These are phyloP conservation scores for Rhodotorula taiwanensis DNA, from an alignment of 768 basidiomycete species.

Conservation along the genomic window DNA sequence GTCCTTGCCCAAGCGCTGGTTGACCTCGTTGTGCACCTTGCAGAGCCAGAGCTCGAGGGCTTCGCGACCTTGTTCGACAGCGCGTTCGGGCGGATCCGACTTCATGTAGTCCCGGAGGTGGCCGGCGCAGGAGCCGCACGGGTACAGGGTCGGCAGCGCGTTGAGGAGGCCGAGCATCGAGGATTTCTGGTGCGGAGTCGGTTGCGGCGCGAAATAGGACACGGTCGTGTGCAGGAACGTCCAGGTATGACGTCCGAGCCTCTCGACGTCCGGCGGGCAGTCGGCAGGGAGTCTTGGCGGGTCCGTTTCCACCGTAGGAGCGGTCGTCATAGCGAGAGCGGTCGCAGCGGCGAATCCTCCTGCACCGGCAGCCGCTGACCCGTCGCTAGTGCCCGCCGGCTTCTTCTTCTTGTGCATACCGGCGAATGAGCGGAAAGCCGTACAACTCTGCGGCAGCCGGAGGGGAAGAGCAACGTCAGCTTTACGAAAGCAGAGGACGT, in stretches of 20 bases:
- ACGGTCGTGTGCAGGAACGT: conserved; percentile 92
- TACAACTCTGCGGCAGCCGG: conserved; percentile 42
- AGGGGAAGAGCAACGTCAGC: conserved; percentile 28
- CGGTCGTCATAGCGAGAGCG: conserved; percentile 35
- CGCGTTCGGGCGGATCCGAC: conserved; percentile 58
- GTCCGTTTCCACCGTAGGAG: conserved; percentile 24
- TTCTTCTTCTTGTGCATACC: conserved; percentile 47
- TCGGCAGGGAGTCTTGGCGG: conserved; percentile 42
- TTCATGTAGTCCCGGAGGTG: conserved; percentile 70
- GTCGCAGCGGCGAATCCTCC: conserved; percentile 7
- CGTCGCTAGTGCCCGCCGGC: too few relatives aligned
- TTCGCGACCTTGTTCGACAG: conserved; percentile 9
- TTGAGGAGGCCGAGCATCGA: conserved; percentile 76
- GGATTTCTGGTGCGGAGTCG: conserved; percentile 64
- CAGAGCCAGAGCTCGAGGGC: conserved; percentile 62
- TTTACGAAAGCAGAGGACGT: conserved; percentile 26
- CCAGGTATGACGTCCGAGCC: conserved; percentile 89
- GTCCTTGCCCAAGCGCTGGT: conserved; percentile 73
- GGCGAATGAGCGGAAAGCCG: conserved; percentile 64
- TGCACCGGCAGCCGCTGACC: not conserved
- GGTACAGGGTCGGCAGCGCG: conserved; percentile 70
- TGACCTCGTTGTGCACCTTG: conserved; percentile 86
- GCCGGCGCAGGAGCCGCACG: conserved; percentile 74
- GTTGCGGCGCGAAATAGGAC: conserved; percentile 84
- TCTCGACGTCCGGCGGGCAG: conserved; percentile 85